Conservation (phyloP, 805 yeast species). For the Kodamaea fukazawae region DNA sequence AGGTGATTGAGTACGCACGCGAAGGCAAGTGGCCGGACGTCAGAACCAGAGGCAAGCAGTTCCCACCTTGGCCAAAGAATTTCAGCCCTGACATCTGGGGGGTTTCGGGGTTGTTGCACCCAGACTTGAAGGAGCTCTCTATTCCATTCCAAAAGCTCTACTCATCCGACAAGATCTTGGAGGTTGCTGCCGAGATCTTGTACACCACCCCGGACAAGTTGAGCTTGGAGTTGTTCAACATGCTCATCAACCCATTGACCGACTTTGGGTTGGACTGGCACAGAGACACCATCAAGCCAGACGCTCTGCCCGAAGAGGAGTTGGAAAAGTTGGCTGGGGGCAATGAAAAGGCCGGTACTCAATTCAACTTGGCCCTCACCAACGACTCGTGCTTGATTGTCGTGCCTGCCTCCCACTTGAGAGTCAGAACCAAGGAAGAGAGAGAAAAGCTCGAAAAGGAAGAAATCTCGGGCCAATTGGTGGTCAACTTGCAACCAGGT, state of each 20-base stretch:
- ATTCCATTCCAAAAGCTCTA: conserved; percentile 41
- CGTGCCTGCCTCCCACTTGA: conserved; percentile 46
- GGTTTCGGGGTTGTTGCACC: conserved; percentile 46
- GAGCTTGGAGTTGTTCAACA: conserved; percentile 49
- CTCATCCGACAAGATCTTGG: conserved; percentile 36
- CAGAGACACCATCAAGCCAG: conserved; percentile 49
- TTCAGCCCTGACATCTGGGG: conserved; percentile 56
- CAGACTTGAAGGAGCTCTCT: conserved; percentile 38
- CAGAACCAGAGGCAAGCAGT: conserved; percentile 51
- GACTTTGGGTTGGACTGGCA: conserved; percentile 57
- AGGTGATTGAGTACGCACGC: conserved; percentile 40
- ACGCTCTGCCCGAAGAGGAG: conserved; percentile 45
- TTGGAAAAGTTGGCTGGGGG: conserved; percentile 32
- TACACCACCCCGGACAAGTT: conserved; percentile 34
- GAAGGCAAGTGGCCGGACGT: conserved; percentile 49
- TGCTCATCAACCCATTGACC: conserved; percentile 51
- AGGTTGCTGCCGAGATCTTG: conserved; percentile 41
- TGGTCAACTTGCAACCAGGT: conserved; percentile 46
- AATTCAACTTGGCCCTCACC: conserved; percentile 49
- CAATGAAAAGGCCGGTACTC: conserved; percentile 47
- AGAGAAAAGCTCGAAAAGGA: conserved; percentile 38
- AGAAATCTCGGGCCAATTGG: conserved; percentile 37
- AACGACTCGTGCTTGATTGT: conserved; percentile 47
- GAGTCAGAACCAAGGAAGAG: conserved; percentile 46
- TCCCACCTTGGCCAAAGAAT: conserved; percentile 56